These are phyloP conservation scores for Barnettozyma populi DNA, from an alignment of 805 yeast genomes.

Conservation along the genomic window DNA sequence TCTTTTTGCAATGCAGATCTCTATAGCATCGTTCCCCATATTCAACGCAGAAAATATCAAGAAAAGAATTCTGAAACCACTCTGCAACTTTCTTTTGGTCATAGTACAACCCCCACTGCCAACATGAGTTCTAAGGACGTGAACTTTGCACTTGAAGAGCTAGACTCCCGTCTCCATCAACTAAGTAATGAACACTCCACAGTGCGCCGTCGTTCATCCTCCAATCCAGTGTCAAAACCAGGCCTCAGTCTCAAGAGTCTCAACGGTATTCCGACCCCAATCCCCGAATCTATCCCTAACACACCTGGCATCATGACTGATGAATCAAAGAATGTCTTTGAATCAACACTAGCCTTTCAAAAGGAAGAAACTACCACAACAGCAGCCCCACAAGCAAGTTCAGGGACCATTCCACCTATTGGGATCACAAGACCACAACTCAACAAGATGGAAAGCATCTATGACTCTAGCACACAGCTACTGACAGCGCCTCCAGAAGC, in stretches of 20 bases:
- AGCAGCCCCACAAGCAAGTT: not conserved
- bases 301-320: slow-evolving; percentile 33
- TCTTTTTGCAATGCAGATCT: too few species aligned
- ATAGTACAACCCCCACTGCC: too few species aligned
- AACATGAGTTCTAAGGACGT: not conserved
- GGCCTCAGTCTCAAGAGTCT: not conserved
- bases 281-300: slow-evolving; percentile 37
- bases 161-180: not conserved
- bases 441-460: slow-evolving; percentile 8
- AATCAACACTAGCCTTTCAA: not conserved
- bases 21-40: too few species aligned
- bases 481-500: slow-evolving; percentile 4
- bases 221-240: not conserved
- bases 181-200: not conserved
- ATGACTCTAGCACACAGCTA: slow-evolving; percentile 10
- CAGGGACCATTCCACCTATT: not conserved
- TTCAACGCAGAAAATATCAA: too few species aligned
- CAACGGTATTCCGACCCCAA: slow-evolving; percentile 28
- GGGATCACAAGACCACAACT: slow-evolving; percentile 10
- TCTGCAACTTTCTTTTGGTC: too few species aligned
- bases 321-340: not conserved
- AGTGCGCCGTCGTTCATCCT: not conserved
- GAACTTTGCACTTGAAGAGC: not conserved
- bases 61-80: not conserved
- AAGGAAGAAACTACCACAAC: not conserved